Base-by-base conservation (phyloP, 176 grass and related monocot species). In the Aegilops tauschii region DNA sequence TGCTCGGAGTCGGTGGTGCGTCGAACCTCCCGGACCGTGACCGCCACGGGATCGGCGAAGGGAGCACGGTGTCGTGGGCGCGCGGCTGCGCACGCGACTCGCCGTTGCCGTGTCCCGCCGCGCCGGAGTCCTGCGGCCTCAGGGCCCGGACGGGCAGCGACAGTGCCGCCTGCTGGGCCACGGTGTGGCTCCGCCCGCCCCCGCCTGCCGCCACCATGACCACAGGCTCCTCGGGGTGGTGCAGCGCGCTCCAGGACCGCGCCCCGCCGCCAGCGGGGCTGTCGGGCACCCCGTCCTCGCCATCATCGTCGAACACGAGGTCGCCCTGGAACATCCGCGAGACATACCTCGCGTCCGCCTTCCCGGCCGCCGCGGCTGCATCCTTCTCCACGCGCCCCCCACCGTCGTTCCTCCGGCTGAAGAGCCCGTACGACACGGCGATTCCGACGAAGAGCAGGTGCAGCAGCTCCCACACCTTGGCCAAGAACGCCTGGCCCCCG, bases 31-130 rank as follows among this genome's bases (percentile, higher is more conserved):
- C 88, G 6, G 89, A 90, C 17, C 92, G 83, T 25, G 92, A 93
- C 16, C 79, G 65, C 97, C 97, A 99, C 83, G 97, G 97, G 82
- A 94, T 94, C 49, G 97, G 97, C 80, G 97, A 99, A 32, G 87
- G 94, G 28, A 96, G 94, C 77, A 94, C 97, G 44, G 82, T 80
- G 6, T 78, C 85, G 5, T 74, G 72, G 72, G 5, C 71, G 3
- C 71, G 65, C 25, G 32, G 73, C 3, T 28, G 11, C 65, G 86
- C 50, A 5, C 70, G 35, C 4, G 12, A 27, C 70, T 89, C 82
- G 16, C 62, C 81, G 36, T 44, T 42, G 18, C 16, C 23, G 39
- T 76, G 63, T 45, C 31, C 83, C 50, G 54, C 59, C 49, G 67
- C 59, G 47, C 16, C 21, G 76, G 65, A 52, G 12, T 85, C 87